A percentile compares a stretch with the other conserved stretches of the same genome.
These are phyloP conservation scores for Aristolochia contorta DNA, from an alignment of 164 flowering plant species.

Conservation along the genomic window DNA sequence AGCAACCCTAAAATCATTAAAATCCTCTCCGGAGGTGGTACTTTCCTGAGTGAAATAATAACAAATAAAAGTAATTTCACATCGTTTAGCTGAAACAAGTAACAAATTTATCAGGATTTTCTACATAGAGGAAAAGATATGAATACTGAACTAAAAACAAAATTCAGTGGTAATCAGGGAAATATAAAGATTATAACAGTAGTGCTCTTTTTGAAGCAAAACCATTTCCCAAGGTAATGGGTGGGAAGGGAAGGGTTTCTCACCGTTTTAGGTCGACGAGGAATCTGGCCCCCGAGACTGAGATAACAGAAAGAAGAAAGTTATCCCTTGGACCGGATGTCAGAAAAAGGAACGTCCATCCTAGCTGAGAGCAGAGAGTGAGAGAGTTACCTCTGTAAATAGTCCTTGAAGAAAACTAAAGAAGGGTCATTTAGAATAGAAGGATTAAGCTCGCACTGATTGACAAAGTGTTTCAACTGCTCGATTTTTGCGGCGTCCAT, in stretches of 20 bases:
- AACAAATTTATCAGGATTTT: too few relatives aligned
- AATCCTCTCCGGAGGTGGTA: conserved; percentile 8
- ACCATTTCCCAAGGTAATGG: neutral
- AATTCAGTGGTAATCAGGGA: too few relatives aligned
- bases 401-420: conserved; percentile 49
- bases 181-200: too few relatives aligned
- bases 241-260: neutral
- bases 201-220: too few relatives aligned
- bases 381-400: conserved; percentile 36
- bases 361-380: neutral
- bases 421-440: conserved; percentile 42
- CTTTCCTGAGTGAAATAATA: too few relatives aligned
- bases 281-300: conserved; percentile 48
- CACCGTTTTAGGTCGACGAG: conserved; percentile 24
- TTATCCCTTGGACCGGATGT: neutral
- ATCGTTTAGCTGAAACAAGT: too few relatives aligned
- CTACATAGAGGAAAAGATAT: too few relatives aligned
- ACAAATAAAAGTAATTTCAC: too few relatives aligned
- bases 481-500: conserved; percentile 27
- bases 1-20: conserved; percentile 16
- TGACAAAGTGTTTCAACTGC: conserved; percentile 40
- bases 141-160: too few relatives aligned
- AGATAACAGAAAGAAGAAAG: conserved; percentile 1
- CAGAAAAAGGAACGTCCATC: neutral
- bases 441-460: conserved; percentile 46